Base-by-base conservation (phyloP, 495 filamentous ascomycete species). In the Clohesyomyces aquaticus region DNA sequence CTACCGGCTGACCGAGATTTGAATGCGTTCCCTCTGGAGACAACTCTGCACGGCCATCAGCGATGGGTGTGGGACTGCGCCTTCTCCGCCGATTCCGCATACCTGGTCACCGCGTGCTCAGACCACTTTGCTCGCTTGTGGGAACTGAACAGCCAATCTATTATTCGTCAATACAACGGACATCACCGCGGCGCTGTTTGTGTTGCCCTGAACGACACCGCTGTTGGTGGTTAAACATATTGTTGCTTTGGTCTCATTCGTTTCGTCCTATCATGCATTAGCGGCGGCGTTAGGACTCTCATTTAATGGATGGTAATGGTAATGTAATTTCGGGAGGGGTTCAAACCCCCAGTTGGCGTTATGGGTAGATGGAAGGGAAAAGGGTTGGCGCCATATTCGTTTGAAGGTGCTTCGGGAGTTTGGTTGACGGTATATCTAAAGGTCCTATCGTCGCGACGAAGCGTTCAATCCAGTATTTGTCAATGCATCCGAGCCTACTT, bases 1-100 rank as follows among this genome's bases (percentile, higher is more conserved):
- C 52, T 54, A n/a, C 45, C 69, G 53, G 35, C 65, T 49, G 63
- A 63, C 42, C 22, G 61, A 51, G 76, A 77, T 73, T 74, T 68
- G 59, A 81, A 75, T 76, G 86, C 78, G 59, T 96, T 83, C 82
- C 88, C 83, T 12, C 81, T 96, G 4, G 91, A 98, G 74, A 93
- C 91, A 4, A 96, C 91, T 1, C 83, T 98, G 1, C 86, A 88
- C n/a, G 88, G 89, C 58, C 94, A 98, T 74, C 94, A 98, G 75
- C 87, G 94, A 32, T 98, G 94, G 94, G 94, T 98, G 0, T 98
- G 94, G 94, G 94, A 98, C 75, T 98, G 94, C 73, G 94, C 94
- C 2, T 98, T 98, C 78, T 94, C 90, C 61, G 94, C 95, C 10
- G 94, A 98, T 73, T 93, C 88, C 32, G 94, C 94, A 0, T 98